A percentile compares a stretch with the other conserved stretches of the same genome.
Conservation (phyloP, 2,329 filamentous ascomycete genomes). For the Colletotrichum plurivorum region DNA sequence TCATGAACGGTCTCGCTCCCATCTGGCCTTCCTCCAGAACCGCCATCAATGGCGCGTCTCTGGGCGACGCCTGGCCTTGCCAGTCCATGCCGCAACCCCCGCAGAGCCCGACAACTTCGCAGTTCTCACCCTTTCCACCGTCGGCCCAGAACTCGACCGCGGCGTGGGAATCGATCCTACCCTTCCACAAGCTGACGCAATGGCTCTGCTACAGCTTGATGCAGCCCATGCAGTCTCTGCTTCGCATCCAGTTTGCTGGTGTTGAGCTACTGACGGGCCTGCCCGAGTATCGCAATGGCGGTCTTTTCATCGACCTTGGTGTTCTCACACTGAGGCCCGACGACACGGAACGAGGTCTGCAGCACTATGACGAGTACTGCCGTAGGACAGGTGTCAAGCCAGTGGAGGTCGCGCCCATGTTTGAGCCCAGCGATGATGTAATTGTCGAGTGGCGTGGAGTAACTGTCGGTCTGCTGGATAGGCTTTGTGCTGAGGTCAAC, state of each 20-base stretch:
- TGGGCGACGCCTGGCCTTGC: slow-evolving; percentile 97
- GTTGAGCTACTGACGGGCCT: slow-evolving; percentile 74
- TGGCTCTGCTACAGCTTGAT: slow-evolving; percentile 83
- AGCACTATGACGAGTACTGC: slow-evolving; percentile 73
- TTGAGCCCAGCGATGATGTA: slow-evolving; percentile 68
- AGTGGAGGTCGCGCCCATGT: slow-evolving; percentile 63
- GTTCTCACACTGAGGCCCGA: slow-evolving; percentile 66
- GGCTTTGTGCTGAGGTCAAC: slow-evolving; percentile 57
- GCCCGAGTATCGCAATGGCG: slow-evolving; percentile 81
- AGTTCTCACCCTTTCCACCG: slow-evolving; percentile 63
- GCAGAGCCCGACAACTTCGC: slow-evolving; percentile 62
- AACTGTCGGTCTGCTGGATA: slow-evolving; percentile 70
- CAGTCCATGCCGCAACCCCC: slow-evolving; percentile 77
- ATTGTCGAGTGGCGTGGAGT: slow-evolving; percentile 74
- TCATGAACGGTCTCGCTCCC: slow-evolving; percentile 87
- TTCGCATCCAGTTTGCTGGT: slow-evolving; percentile 66
- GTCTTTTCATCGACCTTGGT: slow-evolving; percentile 74
- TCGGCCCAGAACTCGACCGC: slow-evolving; percentile 63
- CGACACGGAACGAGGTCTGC: slow-evolving; percentile 58
- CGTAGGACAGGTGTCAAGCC: slow-evolving; percentile 76
- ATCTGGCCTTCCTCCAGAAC: slow-evolving; percentile 94
- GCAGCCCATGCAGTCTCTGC: slow-evolving; percentile 70
- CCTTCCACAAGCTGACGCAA: slow-evolving; percentile 76
- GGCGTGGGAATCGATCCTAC: slow-evolving; percentile 77
- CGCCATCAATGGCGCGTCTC: slow-evolving; percentile 85